These are phyloP conservation scores for Populus alba DNA, from an alignment of 345 rosid species.

Conservation along the genomic window DNA sequence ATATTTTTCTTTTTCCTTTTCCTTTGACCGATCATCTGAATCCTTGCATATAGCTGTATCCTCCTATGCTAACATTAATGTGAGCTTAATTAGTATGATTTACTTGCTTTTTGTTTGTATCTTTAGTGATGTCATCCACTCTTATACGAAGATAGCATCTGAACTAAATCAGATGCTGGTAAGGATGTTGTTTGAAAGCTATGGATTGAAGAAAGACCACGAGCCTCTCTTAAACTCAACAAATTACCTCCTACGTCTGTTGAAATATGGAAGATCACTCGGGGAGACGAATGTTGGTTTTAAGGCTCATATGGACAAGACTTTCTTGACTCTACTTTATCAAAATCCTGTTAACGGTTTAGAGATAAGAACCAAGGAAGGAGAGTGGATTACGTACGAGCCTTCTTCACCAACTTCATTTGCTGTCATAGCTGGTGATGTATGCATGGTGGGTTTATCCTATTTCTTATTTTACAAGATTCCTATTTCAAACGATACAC, in stretches of 20 bases:
- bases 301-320: conserved; percentile 60
- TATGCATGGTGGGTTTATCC: conserved; percentile 42
- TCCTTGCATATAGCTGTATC: too few relatives aligned
- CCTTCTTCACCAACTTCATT: conserved; percentile 52
- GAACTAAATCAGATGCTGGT: conserved; percentile 47
- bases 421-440: conserved; percentile 57
- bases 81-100: neutral
- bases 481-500: neutral
- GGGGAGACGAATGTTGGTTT: conserved; percentile 48
- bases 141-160: conserved; percentile 34
- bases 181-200: conserved; percentile 57
- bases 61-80: neutral
- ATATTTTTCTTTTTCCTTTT: neutral
- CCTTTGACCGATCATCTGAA: neutral
- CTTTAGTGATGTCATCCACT: conserved; percentile 39
- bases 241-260: conserved; percentile 51
- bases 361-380: conserved; percentile 42
- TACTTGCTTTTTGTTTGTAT: neutral
- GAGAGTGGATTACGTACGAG: conserved; percentile 43
- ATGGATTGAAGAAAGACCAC: conserved; percentile 37
- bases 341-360: conserved; percentile 58
- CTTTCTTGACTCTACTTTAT: conserved; percentile 56
- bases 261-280: conserved; percentile 42
- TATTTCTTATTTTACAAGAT: neutral
- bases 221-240: conserved; percentile 39